Conservation (phyloP, 2,329 filamentous ascomycete genomes). For the Nothophaeocryptopus gaeumannii region DNA sequence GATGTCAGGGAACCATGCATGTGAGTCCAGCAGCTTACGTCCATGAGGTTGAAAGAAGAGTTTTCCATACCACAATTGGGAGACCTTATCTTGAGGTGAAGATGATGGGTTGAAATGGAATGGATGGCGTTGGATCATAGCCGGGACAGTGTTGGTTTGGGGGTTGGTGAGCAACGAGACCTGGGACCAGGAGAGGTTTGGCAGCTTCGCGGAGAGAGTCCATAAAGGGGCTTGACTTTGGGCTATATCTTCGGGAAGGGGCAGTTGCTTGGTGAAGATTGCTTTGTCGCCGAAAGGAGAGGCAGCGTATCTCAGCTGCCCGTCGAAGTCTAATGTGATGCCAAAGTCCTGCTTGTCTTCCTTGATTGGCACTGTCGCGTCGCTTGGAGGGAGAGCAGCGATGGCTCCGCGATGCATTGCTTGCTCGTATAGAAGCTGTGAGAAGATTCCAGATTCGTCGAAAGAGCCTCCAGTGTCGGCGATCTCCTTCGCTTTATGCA, state of each 20-base stretch:
- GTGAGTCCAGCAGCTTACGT: conserved; percentile 12
- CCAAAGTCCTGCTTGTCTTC: conserved; percentile 2
- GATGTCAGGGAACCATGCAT: background rate
- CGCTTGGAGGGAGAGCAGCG: too few relatives aligned
- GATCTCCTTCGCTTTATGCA: background rate
- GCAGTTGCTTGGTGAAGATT: background rate
- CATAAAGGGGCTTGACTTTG: conserved; percentile 16
- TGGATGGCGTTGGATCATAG: background rate
- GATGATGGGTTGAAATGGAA: background rate
- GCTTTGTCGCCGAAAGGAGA: background rate
- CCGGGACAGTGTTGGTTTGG: conserved; percentile 5
- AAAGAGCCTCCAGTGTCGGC: background rate
- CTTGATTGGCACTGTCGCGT: background rate
- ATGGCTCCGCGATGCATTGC: background rate
- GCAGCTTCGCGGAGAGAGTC: conserved; percentile 4
- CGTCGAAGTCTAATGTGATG: conserved; percentile 7
- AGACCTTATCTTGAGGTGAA: too few relatives aligned
- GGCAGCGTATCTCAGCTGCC: conserved; percentile 6
- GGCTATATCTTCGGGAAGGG: conserved; percentile 13
- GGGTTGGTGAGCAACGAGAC: conserved; percentile 12
- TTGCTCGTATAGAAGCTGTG: conserved; percentile 3
- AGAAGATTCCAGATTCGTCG: conserved; percentile 14
- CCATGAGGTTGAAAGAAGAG: conserved; percentile 20
- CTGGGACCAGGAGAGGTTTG: conserved; percentile 9
- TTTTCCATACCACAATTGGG: conserved; percentile 5